These are phyloP conservation scores for Garcia nutans DNA, from an alignment of 345 rosid species.

Conservation along the genomic window DNA sequence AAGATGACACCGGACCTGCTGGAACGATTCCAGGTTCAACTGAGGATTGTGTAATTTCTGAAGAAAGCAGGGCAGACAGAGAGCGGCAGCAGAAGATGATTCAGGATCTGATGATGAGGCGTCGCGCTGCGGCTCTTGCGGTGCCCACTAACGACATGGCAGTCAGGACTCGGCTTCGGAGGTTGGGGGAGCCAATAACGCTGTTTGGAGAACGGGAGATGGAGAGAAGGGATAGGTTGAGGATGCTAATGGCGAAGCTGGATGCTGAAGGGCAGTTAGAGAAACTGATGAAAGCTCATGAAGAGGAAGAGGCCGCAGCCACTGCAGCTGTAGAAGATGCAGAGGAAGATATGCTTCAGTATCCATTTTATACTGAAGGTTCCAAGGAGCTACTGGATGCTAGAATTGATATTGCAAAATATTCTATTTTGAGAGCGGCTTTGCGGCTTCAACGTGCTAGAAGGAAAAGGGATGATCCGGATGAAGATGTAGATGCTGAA, in stretches of 20 bases:
- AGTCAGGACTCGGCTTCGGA: slow-evolving; percentile 83
- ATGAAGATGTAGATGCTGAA: slow-evolving; percentile 88
- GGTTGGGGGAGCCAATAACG: slow-evolving; percentile 89
- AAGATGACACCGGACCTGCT: slow-evolving; percentile 37
- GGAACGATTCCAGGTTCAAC: slow-evolving; percentile 31
- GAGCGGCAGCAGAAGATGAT: slow-evolving; percentile 89
- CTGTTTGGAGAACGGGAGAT: slow-evolving; percentile 93
- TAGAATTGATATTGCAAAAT: slow-evolving; percentile 73
- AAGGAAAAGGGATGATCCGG: slow-evolving; percentile 86
- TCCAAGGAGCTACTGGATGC: slow-evolving; percentile 66
- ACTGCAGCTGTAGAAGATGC: slow-evolving; percentile 46
- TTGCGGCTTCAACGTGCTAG: slow-evolving; percentile 60
- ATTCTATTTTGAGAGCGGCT: slow-evolving; percentile 66
- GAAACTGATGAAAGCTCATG: slow-evolving; percentile 79
- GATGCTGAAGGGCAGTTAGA: slow-evolving; percentile 82
- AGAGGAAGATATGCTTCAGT: slow-evolving; percentile 63
- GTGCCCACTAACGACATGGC: slow-evolving; percentile 96
- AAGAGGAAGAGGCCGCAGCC: slow-evolving; percentile 72
- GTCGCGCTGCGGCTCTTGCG: slow-evolving; percentile 88
- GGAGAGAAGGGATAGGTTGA: slow-evolving; percentile 92
- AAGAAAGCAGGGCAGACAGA: slow-evolving; percentile 61
- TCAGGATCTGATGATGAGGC: slow-evolving; percentile 76
- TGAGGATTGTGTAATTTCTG: slow-evolving; percentile 56
- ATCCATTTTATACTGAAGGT: slow-evolving; percentile 88
- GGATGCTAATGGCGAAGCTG: slow-evolving; percentile 81